phyloP scores from a whole-genome alignment of 176 grass and related monocot species.

The Avena insularis region DNA sequence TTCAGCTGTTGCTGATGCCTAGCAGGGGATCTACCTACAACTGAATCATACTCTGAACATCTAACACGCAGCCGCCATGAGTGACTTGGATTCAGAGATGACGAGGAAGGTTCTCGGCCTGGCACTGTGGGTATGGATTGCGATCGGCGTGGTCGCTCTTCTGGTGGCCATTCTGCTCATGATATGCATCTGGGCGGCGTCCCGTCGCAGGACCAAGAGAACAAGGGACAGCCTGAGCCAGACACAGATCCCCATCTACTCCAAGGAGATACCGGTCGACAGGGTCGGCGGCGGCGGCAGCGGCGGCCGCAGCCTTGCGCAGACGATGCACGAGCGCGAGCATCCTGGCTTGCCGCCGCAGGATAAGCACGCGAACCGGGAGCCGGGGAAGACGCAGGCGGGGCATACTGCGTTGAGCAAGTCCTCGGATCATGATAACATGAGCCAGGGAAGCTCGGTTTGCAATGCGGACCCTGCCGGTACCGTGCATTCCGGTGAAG shows the following conservation, averaged over 20 bases:
- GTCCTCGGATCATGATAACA: slow-evolving; percentile 82
- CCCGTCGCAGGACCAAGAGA: slow-evolving; percentile 64
- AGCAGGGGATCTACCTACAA: slow-evolving; percentile 27
- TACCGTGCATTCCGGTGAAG: slow-evolving; percentile 84
- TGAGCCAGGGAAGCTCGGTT: slow-evolving; percentile 88
- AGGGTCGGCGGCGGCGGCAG: slow-evolving; percentile 58
- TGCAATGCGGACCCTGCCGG: slow-evolving; percentile 74
- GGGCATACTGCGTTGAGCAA: slow-evolving; percentile 67
- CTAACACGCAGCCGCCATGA: slow-evolving; percentile 42
- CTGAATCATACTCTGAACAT: slow-evolving; percentile 25
- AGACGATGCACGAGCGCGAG: slow-evolving; percentile 69
- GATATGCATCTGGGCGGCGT: slow-evolving; percentile 79
- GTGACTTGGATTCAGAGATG: slow-evolving; percentile 60
- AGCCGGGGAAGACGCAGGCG: slow-evolving; percentile 53
- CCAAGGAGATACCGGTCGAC: slow-evolving; percentile 95
- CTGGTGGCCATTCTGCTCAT: slow-evolving; percentile 80
- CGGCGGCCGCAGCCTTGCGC: slow-evolving; percentile 62
- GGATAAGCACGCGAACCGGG: slow-evolving; percentile 55
- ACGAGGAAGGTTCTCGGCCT: slow-evolving; percentile 73
- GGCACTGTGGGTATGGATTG: slow-evolving; percentile 85
- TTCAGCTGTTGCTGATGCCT: slow-evolving; percentile 40
- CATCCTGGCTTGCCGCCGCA: slow-evolving; percentile 53
- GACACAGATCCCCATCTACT: slow-evolving; percentile 92
- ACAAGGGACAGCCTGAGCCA: slow-evolving; percentile 60
- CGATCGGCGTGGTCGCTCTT: slow-evolving; percentile 69